These are phyloP conservation scores for Cytidiella melzeri DNA, from an alignment of 768 basidiomycete species.

Conservation along the genomic window DNA sequence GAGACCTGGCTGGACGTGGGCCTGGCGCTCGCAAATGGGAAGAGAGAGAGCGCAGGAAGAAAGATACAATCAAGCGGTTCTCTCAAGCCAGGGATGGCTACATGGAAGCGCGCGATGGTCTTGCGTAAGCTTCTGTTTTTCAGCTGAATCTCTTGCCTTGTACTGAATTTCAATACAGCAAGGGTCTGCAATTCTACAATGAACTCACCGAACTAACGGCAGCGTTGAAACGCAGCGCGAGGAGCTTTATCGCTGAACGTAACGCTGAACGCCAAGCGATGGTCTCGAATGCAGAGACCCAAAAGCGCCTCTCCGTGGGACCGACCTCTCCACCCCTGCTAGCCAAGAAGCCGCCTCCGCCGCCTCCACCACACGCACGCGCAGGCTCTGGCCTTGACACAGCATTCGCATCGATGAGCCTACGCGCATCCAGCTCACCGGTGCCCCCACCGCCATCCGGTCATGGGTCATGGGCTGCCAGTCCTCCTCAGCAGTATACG, in stretches of 20 bases:
- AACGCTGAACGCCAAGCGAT: conserved; percentile 66
- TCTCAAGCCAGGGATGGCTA: conserved; percentile 76
- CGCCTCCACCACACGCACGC: conserved; percentile 34
- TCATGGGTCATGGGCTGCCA: conserved; percentile 11
- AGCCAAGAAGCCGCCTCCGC: conserved; percentile 44
- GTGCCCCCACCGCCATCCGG: conserved; percentile 21
- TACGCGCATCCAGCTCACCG: conserved; percentile 31
- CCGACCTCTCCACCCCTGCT: conserved; percentile 30
- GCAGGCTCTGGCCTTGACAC: conserved; percentile 32
- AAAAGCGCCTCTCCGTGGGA: conserved; percentile 50
- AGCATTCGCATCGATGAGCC: conserved; percentile 52
- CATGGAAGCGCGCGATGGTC: conserved; percentile 79
- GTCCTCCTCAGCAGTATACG: conserved; percentile 1
- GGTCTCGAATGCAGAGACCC: conserved; percentile 62
- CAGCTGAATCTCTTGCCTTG: conserved; percentile 9
- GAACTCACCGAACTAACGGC: conserved; percentile 64
- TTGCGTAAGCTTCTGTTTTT: conserved; percentile 56
- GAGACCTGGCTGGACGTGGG: conserved; percentile 68
- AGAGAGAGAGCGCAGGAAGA: conserved; percentile 73
- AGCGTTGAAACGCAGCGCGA: conserved; percentile 52
- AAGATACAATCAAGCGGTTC: conserved; percentile 67
- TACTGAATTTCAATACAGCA: conserved; percentile 38
- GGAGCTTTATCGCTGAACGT: conserved; percentile 56
- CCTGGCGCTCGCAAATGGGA: conserved; percentile 77
- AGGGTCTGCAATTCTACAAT: conserved; percentile 84